Evolutionary conservation across 176 grass and related monocot species (phyloP), one percentile per base, ranked within the genome.

Genomic region (Phoenix roebelenii): DNA sequence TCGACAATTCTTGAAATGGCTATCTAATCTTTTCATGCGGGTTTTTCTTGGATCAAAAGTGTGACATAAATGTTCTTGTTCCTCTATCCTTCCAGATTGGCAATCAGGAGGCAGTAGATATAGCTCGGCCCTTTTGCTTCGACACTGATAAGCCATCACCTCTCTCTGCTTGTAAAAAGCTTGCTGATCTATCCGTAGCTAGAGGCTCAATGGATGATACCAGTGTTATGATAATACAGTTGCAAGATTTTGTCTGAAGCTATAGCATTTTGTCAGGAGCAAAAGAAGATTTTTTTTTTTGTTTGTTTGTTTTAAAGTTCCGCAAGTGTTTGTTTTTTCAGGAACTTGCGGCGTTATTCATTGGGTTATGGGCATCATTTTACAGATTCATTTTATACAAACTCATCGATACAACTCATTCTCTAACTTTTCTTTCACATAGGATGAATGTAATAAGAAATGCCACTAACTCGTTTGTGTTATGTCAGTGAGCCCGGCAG

Each of bases 31-130:
- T 39, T 16, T 20, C 25, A 60, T 32, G 1, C 12, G 17, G 24
- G 18, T 2, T 19, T 3, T 39, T 60, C 5, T 30, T 60, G 2
- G 24, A 60, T 17, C 16, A 25, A 17, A 26, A 29, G 30, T 35
- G 18, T 20, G 16, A 60, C 58, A 35, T 16, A n/a, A 14, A 26
- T 30, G 16, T 52, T 49, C 39, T 55, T 22, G 0, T 22, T 52
- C 16, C 16, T 53, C 28, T 26, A 28, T 17, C 28, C 19, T 55
- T 48, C 17, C 51, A 73, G 70, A 59, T 73, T 55, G 18, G 59
- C 59, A 99, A 99, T 60, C 94, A 99, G 72, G 94, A 99, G 73
- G 94, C 94, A 0, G 74, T 99, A 2, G 79, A 89, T 75, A 68
- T 86, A 18, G 77, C 70, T 23, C 61, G 88, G 0, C 79, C 81